Percentiles rank a stretch among this genome's conserved stretches.
Conservation (phyloP, 1,284 basidiomycete genomes). For the Testicularia cyperi region DNA sequence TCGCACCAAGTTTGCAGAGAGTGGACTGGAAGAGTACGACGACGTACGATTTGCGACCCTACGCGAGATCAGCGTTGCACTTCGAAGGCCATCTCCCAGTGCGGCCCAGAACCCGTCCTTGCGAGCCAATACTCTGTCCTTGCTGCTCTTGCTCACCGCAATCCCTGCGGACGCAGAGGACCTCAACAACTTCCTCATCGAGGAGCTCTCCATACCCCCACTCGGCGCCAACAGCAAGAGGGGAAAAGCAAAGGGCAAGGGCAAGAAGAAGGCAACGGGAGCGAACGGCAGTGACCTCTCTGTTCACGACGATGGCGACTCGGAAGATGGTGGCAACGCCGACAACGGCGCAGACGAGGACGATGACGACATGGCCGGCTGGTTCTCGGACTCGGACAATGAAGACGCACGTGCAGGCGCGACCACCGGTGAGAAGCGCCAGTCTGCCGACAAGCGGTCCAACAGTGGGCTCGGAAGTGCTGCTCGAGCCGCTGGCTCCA, state of each 20-base stretch:
- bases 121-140: constrained; percentile 69
- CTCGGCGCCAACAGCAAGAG: not conserved
- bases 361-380: constrained; percentile 65
- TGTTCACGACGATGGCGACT: constrained; percentile 53
- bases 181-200: constrained; percentile 77
- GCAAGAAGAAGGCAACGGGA: constrained; percentile 12
- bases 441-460: constrained; percentile 17
- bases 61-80: constrained; percentile 67
- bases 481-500: constrained; percentile 15
- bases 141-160: constrained; percentile 76
- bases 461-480: constrained; percentile 19
- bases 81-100: constrained; percentile 30
- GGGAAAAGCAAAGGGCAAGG: constrained; percentile 26
- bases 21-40: constrained; percentile 65
- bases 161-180: constrained; percentile 77
- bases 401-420: constrained; percentile 48
- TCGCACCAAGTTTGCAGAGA: constrained; percentile 39
- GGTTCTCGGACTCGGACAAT: constrained; percentile 54
- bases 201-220: constrained; percentile 61
- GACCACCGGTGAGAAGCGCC: constrained; percentile 17
- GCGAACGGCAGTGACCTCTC: constrained; percentile 35
- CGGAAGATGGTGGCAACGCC: constrained; percentile 52
- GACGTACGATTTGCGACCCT: constrained; percentile 86
- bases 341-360: constrained; percentile 48
- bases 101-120: constrained; percentile 52